phyloP scores from a whole-genome alignment of 352 stramenopile genomes.

The Lagenidium giganteum region DNA sequence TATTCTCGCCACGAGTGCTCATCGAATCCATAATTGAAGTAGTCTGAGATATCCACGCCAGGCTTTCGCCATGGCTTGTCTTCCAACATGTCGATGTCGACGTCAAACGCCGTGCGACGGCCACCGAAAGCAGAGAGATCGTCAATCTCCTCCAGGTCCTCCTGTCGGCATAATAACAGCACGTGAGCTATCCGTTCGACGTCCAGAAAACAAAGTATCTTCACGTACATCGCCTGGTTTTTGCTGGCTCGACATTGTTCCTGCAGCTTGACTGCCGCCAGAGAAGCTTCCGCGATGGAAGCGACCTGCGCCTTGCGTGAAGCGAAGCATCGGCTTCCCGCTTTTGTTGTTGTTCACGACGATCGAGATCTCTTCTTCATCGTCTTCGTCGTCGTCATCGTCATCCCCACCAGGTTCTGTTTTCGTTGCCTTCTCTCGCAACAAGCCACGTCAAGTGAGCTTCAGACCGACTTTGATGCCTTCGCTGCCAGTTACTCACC shows the following conservation, averaged over 20 bases:
- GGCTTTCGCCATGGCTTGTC: conserved; percentile 90
- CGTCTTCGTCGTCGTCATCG: conserved; percentile 74
- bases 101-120: conserved; percentile 86
- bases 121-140: conserved; percentile 76
- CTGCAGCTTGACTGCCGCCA: conserved; percentile 4
- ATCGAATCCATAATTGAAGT: conserved; percentile 94
- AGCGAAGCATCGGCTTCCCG: conserved; percentile 71
- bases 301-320: conserved; percentile 67
- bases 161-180: conserved; percentile 4
- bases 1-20: conserved; percentile 87
- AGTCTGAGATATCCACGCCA: conserved; percentile 90
- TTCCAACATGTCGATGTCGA: conserved; percentile 90
- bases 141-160: conserved; percentile 40
- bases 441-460: no score
- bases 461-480: no score
- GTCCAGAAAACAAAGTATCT: conserved; percentile 1
- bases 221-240: conserved; percentile 18
- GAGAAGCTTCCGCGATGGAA: conserved; percentile 67
- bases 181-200: background rate
- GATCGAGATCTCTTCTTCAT: conserved; percentile 83
- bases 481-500: background rate
- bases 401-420: conserved; percentile 23
- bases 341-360: conserved; percentile 61
- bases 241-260: conserved; percentile 4
- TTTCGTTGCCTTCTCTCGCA: no score